A percentile compares a stretch with the other conserved stretches of the same genome.
These are phyloP conservation scores for Babesia sp. DNA, from an alignment of 169 alveolate species.

Conservation along the genomic window DNA sequence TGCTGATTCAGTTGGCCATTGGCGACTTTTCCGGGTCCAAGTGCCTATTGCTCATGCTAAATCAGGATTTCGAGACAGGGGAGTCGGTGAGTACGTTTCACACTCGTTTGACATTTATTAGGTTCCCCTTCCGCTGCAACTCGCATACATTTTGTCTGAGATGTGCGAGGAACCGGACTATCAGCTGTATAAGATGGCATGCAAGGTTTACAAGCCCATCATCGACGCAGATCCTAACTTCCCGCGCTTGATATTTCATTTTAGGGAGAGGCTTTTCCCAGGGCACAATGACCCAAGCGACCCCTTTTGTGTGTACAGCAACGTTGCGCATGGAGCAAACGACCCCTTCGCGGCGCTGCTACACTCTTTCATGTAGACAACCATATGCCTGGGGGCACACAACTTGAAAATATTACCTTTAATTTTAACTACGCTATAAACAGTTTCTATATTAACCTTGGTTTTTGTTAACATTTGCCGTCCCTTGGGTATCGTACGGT, in stretches of 20 bases:
- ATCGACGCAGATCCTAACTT: slow-evolving; percentile 45
- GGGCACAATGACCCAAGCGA: slow-evolving; percentile 27
- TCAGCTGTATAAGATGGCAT: slow-evolving; percentile 30
- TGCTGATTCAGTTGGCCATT: slow-evolving; percentile 40
- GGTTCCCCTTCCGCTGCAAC: slow-evolving; percentile 61
- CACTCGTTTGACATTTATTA: not conserved
- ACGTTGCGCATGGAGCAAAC: not conserved
- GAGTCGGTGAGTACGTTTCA: slow-evolving; percentile 10
- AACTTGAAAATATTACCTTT: too few species aligned
- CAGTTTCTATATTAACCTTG: too few species aligned
- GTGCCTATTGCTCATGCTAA: slow-evolving; percentile 53
- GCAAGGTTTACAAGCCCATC: slow-evolving; percentile 49
- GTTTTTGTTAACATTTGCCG: too few species aligned
- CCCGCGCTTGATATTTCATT: slow-evolving; percentile 13
- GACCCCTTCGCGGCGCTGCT: slow-evolving; percentile 30
- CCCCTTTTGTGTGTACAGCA: slow-evolving; percentile 1
- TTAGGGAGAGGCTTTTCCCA: slow-evolving; percentile 25
- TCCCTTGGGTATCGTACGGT: too few species aligned
- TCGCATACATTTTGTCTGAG: slow-evolving; percentile 60
- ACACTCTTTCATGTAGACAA: not conserved
- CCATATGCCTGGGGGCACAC: not conserved
- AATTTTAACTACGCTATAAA: too few species aligned
- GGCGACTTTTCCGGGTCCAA: slow-evolving; percentile 39
- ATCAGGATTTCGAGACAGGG: slow-evolving; percentile 45
- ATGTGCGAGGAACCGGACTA: slow-evolving; percentile 42